A percentile compares a stretch with the other conserved stretches of the same genome.
phyloP scores from a whole-genome alignment of 2,329 filamentous ascomycete species.

The Aspergillus quadricinctus region DNA sequence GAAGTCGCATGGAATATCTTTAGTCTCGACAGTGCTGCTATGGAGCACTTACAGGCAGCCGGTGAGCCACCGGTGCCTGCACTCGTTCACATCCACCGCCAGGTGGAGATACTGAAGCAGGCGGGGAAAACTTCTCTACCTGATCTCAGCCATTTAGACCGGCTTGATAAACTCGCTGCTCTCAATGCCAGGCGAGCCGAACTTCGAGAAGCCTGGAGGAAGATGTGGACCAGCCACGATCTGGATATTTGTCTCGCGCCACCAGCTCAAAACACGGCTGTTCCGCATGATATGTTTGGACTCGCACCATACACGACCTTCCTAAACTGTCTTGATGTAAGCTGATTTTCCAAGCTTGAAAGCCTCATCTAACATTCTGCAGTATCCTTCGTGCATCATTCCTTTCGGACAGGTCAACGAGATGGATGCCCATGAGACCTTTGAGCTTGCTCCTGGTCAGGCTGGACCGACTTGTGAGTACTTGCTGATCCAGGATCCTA shows the following conservation, averaged over 20 bases:
- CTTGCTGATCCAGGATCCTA: background rate
- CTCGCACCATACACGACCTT: slow-evolving; percentile 41
- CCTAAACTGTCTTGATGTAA: slow-evolving; percentile 49
- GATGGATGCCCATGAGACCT: slow-evolving; percentile 8
- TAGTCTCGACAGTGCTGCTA: slow-evolving; percentile 14
- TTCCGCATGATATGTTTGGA: slow-evolving; percentile 44
- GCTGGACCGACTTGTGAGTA: slow-evolving; percentile 20
- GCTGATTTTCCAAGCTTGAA: slow-evolving; percentile 14
- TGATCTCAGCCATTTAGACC: slow-evolving; percentile 11
- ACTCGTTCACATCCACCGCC: slow-evolving; percentile 6
- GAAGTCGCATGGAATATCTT: slow-evolving; percentile 23
- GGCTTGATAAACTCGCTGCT: slow-evolving; percentile 12
- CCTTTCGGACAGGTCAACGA: slow-evolving; percentile 29
- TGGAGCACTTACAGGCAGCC: slow-evolving; percentile 14
- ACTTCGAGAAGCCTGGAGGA: slow-evolving; percentile 38
- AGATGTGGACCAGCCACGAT: slow-evolving; percentile 38
- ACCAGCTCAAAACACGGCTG: slow-evolving; percentile 47
- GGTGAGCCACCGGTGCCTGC: slow-evolving; percentile 24
- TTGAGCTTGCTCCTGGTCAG: slow-evolving; percentile 10
- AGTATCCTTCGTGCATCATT: slow-evolving; percentile 49
- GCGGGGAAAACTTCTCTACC: slow-evolving; percentile 1
- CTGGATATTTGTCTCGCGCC: slow-evolving; percentile 49
- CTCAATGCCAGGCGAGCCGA: slow-evolving; percentile 26
- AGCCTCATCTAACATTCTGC: background rate
- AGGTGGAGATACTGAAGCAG: slow-evolving; percentile 5